Base-by-base conservation (phyloP, 1,139 yeast genomes). In the Diutina sp. region DNA sequence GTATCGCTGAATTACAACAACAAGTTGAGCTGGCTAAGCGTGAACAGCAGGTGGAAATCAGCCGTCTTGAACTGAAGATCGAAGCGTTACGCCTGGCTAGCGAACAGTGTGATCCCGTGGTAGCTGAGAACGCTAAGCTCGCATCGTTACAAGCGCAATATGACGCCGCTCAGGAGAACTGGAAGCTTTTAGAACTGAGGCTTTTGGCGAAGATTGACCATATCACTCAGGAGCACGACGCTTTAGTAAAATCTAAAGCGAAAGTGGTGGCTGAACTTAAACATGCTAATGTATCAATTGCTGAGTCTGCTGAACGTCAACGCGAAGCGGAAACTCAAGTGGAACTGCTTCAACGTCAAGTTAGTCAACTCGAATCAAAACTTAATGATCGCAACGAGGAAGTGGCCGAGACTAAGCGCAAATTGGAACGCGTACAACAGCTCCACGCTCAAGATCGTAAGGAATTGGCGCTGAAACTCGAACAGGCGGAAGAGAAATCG, bases 131-230 rank as follows among this genome's bases (percentile, higher is more conserved):
- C 57, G 66, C 78, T 55, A 75, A 81, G 58, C 62, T 74, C 29
- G 68, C 72, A 4, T 73, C 77, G 16, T 66, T 87, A 30, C 91
- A 86, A 63, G 74, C 80, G 11, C 90, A 38, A 63, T 85, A 84
- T 64, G 73, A 84, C 7, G 77, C 83, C 28, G 86, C 90, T 0
- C 80, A 80, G 56, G 84, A 80, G 57, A 83, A 81, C 64, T 86
- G 90, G 90, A 78, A 80, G 56, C 72, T 77, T 14, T 78, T 84
- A 46, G 91, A 87, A 63, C 70, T 80, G 35, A 74, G 77, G 45
- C 67, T 85, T 57, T 71, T 77, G 55, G 64, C 68, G 16, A 79
- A 80, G 58, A 71, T 83, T 8, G 73, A 78, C 29, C 68, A 69
- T 46, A 68, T 85, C 50, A 76, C 80, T 46, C 60, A 66, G 18